Percentiles rank a stretch among this genome's conserved stretches.
Conservation (phyloP, 2,329 filamentous ascomycete genomes). For the Colletotrichum cuscutae region DNA sequence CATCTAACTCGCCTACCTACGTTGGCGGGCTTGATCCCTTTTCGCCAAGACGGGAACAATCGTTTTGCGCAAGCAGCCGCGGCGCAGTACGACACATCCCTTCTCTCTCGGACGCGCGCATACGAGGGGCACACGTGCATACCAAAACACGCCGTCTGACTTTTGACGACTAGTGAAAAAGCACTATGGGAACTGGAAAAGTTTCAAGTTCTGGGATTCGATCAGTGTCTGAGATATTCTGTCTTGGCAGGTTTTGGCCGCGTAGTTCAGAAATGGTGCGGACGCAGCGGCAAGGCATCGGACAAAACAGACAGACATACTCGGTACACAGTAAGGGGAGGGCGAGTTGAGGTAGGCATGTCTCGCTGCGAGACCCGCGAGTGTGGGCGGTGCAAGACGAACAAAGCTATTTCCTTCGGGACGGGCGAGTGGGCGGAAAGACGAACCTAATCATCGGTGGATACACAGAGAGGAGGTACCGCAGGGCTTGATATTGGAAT, state of each 20-base stretch:
- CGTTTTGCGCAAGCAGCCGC: background rate
- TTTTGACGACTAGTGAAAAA: background rate
- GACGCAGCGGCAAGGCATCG: background rate
- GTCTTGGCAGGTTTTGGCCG: background rate
- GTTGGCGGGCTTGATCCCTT: constrained; percentile 18
- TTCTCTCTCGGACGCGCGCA: background rate
- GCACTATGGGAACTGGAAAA: background rate
- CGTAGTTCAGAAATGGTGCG: background rate
- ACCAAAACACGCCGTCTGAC: background rate
- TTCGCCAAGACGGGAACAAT: constrained; percentile 23
- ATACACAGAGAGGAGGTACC: too few species aligned
- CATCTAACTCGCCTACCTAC: constrained; percentile 1
- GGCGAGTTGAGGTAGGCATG: background rate
- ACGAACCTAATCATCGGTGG: background rate
- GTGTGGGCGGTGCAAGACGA: background rate
- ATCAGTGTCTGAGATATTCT: background rate
- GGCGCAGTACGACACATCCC: background rate
- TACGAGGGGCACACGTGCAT: background rate
- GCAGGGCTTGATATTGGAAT: background rate
- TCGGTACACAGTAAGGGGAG: too few species aligned
- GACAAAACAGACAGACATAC: background rate
- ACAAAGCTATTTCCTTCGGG: background rate
- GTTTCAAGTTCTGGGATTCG: background rate
- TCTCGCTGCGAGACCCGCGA: background rate
- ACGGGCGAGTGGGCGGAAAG: background rate